Base-by-base conservation (phyloP, 164 flowering plant species). In the Hamamelis virginiana region DNA sequence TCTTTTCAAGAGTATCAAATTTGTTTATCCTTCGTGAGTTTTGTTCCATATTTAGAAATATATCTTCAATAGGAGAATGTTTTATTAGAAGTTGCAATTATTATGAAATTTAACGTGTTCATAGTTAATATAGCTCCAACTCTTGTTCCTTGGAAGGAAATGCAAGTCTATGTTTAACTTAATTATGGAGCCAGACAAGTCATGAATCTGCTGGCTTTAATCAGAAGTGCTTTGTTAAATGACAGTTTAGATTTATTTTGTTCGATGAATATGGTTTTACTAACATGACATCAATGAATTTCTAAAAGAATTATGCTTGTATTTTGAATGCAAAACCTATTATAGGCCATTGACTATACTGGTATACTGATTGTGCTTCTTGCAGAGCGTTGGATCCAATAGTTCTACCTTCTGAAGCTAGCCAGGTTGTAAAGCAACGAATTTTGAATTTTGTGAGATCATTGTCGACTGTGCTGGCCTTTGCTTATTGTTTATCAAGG, bases 401-500 rank as follows among this genome's bases (percentile, higher is more conserved):
- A 47, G 74, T 81, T 68, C 76, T n/a, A n/a, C n/a, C n/a, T n/a
- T n/a, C n/a, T n/a, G n/a, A 89, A 79, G 87, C 97, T 65, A 82
- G 91, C 71, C 89, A 89, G 81, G 80, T 75, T 78, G 91, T 92
- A 62, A 95, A 95, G 77, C 87, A 80, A 62, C 88, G 97, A 27
- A 80, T 95, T 72, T 48, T 95, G 80, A 83, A 69, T 81, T 92
- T 95, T 80, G 81, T 87, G 16, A 82, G 93, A 76, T 91, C 98
- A 65, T 80, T 95, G 70, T 92, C 98, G 26, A 89, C 97, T 47
- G 97, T 95, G 46, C 80, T 95, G 66, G 91, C 97, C n/a, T 81
- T 86, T 62, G 92, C 97, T 8, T 88, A 83, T 76, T 91, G 97
- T 75, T 73, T 95, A 65, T 92, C 98, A 71, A 86, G 97, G 98